Conservation (phyloP, 495 filamentous ascomycete species). For the Penicillium dipodomyicola region DNA sequence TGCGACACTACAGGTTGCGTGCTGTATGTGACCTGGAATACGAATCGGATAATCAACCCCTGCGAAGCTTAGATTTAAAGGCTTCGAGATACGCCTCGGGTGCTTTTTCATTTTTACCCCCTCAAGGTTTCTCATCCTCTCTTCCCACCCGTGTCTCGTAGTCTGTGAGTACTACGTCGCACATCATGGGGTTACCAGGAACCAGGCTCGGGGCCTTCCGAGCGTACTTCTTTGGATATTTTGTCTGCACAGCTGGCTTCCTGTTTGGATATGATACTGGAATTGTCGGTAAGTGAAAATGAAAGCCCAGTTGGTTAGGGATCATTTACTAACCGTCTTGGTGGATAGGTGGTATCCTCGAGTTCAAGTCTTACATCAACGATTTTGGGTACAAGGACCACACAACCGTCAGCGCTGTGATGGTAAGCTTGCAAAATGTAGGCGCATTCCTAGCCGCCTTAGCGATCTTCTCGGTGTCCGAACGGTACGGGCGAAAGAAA, state of each 20-base stretch:
- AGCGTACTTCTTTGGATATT: slow-evolving; percentile 31
- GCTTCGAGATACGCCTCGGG: not conserved
- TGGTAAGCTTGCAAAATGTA: slow-evolving; percentile 32
- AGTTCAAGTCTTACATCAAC: slow-evolving; percentile 22
- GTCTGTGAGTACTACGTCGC: not conserved
- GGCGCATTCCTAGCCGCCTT: slow-evolving; percentile 37
- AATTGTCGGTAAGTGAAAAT: slow-evolving; percentile 25
- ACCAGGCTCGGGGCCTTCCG: slow-evolving; percentile 28
- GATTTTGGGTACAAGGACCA: slow-evolving; percentile 30
- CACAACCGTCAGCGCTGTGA: slow-evolving; percentile 29
- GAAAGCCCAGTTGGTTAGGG: not conserved
- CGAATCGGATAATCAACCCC: not conserved
- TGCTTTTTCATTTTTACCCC: not conserved
- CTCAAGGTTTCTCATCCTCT: not conserved
- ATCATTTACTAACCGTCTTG: not conserved
- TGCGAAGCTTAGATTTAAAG: not conserved
- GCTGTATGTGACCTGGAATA: slow-evolving; percentile 5
- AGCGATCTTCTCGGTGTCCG: slow-evolving; percentile 41
- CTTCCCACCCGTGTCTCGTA: not conserved
- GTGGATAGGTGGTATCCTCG: slow-evolving; percentile 24
- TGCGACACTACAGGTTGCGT: slow-evolving; percentile 24
- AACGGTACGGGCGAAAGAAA: slow-evolving; percentile 43
- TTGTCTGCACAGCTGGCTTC: slow-evolving; percentile 29
- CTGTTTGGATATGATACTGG: slow-evolving; percentile 34
- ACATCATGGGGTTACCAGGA: slow-evolving; percentile 24